Percentiles rank a stretch among this genome's conserved stretches.
phyloP scores from a whole-genome alignment of 2,329 filamentous ascomycete genomes.

The Akanthomyces muscarius region DNA sequence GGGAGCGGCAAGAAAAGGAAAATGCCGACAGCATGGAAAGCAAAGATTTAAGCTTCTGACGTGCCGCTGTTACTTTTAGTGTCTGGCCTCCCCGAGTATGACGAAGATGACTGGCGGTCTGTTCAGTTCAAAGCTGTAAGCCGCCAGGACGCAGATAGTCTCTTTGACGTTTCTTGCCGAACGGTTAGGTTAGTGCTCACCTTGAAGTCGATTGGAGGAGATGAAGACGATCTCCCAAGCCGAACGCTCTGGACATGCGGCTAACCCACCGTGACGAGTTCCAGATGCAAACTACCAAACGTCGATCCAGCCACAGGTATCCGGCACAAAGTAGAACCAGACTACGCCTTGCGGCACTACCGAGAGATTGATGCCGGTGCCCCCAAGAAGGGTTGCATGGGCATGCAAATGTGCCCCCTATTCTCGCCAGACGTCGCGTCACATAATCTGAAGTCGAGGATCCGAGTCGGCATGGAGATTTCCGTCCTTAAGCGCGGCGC shows the following conservation, averaged over 20 bases:
- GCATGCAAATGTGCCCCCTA: constrained; percentile 62
- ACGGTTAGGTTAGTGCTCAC: constrained; percentile 51
- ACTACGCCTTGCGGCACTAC: constrained; percentile 53
- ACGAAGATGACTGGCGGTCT: constrained; percentile 66
- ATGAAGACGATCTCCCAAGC: not conserved
- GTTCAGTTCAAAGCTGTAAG: constrained; percentile 52
- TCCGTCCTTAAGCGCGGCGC: constrained; percentile 43
- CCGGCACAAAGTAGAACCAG: constrained; percentile 52
- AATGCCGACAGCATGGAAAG: not conserved
- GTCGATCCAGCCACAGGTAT: constrained; percentile 60
- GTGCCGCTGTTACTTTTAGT: constrained; percentile 35
- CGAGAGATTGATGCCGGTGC: constrained; percentile 59
- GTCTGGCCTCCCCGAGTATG: constrained; percentile 59
- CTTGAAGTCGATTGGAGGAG: not conserved
- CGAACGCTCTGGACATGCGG: not conserved
- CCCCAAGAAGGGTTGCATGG: constrained; percentile 53
- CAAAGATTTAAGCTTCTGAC: not conserved
- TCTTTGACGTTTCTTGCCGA: constrained; percentile 57
- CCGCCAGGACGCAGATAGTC: constrained; percentile 25
- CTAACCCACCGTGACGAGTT: constrained; percentile 11
- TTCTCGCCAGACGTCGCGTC: constrained; percentile 32
- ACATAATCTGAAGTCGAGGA: not conserved
- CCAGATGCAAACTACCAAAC: constrained; percentile 65
- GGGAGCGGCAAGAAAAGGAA: no score
- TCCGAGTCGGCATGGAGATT: constrained; percentile 50